Percentiles rank a stretch among this genome's conserved stretches.
Evolutionary conservation across 2,329 filamentous ascomycete species (phyloP).

Genomic region (Emergomyces africanus): DNA sequence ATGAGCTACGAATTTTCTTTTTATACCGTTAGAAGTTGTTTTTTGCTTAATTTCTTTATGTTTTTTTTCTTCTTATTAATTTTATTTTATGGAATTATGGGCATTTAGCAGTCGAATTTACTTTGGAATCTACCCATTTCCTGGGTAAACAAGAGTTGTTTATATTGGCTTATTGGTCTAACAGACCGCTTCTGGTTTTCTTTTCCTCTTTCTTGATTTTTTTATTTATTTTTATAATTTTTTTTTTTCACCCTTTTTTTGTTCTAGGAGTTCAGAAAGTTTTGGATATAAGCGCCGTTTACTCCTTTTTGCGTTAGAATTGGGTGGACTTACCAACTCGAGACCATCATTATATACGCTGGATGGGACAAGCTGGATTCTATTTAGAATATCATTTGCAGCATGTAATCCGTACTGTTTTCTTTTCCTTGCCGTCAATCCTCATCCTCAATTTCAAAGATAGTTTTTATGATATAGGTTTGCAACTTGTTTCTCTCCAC

Average conservation of each 20-base stretch:
- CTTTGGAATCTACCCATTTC: neutral
- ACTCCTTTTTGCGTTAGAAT: slow-evolving; percentile 1
- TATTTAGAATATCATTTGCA: neutral
- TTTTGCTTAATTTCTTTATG: neutral
- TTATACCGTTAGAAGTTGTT: neutral
- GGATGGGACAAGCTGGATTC: neutral
- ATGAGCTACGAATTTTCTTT: neutral
- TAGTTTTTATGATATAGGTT: neutral
- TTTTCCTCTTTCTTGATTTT: neutral
- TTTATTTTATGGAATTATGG: neutral
- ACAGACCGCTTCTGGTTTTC: no score
- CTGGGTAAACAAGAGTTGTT: neutral
- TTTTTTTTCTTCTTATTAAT: neutral
- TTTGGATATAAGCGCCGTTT: neutral
- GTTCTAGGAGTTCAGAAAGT: neutral
- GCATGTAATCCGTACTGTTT: neutral
- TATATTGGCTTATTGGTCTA: neutral
- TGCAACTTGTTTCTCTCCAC: neutral
- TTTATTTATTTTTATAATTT: neutral
- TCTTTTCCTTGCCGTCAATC: neutral
- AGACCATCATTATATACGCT: neutral
- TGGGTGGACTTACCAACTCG: neutral
- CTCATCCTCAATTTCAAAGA: neutral
- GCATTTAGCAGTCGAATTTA: neutral
- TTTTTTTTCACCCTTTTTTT: neutral